These are phyloP conservation scores for Ogataea trehalophila DNA, from an alignment of 805 yeast genomes.

Conservation along the genomic window DNA sequence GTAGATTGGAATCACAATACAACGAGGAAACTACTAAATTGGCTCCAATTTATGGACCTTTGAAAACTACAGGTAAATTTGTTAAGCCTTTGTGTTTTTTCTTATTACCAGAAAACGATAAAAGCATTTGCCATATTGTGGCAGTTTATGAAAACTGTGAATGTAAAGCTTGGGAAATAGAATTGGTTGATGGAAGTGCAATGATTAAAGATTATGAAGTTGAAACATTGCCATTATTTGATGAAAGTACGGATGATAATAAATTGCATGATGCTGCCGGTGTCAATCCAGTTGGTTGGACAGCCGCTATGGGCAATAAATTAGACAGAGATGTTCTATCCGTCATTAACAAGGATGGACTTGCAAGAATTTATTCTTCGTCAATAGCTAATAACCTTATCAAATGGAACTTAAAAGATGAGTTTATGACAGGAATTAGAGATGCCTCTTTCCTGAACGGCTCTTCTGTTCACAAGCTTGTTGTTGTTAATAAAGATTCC, in stretches of 20 bases:
- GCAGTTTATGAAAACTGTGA: conserved; percentile 40
- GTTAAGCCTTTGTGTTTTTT: conserved; percentile 26
- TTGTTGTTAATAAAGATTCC: conserved; percentile 57
- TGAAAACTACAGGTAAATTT: conserved; percentile 3
- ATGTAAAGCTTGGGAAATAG: conserved; percentile 39
- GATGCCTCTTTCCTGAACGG: conserved; percentile 58
- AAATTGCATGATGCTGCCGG: conserved; percentile 32
- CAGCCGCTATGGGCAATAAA: conserved; percentile 24
- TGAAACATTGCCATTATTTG: conserved; percentile 34
- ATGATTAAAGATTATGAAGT: conserved; percentile 21
- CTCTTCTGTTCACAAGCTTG: conserved; percentile 71
- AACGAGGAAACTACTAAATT: conserved; percentile 19
- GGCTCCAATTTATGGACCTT: conserved; percentile 19
- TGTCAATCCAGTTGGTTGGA: conserved; percentile 67
- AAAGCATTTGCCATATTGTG: conserved; percentile 38
- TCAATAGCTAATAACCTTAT: conserved; percentile 28
- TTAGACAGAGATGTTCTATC: conserved; percentile 47
- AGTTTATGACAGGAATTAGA: conserved; percentile 50
- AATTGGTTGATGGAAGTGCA: conserved; percentile 23
- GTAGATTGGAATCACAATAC: conserved; percentile 29
- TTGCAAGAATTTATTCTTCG: conserved; percentile 44
- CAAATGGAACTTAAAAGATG: conserved; percentile 48
- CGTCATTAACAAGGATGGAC: conserved; percentile 49
- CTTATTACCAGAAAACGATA: conserved; percentile 32
- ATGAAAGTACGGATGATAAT: conserved; percentile 26